These are phyloP conservation scores for Lindgomyces ingoldianus DNA, from an alignment of 495 filamentous ascomycete species.

Conservation along the genomic window DNA sequence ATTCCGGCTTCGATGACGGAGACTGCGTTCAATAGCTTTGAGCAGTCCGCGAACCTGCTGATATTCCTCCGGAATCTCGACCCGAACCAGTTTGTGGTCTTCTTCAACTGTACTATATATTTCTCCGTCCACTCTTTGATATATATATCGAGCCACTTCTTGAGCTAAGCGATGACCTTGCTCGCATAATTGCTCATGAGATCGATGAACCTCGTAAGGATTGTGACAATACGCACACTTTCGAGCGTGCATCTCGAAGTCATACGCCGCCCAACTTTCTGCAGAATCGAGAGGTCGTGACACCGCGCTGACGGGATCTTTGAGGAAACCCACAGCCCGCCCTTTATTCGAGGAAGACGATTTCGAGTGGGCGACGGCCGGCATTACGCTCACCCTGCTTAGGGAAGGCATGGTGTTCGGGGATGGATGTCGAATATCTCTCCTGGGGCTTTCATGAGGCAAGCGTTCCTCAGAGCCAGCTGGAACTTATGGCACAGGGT, in stretches of 20 bases:
- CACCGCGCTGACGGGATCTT: no score
- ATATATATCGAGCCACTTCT: constrained; percentile 40
- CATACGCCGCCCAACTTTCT: constrained; percentile 42
- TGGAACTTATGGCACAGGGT: no score
- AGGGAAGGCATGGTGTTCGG: no score
- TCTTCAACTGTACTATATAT: background rate
- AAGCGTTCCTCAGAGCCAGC: no score
- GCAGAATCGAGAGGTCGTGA: constrained; percentile 26
- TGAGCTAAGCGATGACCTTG: constrained; percentile 36
- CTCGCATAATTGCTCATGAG: constrained; percentile 33
- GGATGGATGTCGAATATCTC: no score
- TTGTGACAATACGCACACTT: constrained; percentile 38
- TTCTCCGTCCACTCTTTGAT: constrained; percentile 28
- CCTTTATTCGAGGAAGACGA: no score
- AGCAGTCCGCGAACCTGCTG: background rate
- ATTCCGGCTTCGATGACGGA: background rate
- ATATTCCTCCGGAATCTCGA: background rate
- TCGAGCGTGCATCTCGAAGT: constrained; percentile 41
- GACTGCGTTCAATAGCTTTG: background rate
- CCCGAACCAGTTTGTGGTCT: no score
- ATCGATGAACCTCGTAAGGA: constrained; percentile 33
- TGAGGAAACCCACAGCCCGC: no score
- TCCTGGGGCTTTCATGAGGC: no score
- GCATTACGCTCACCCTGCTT: no score
- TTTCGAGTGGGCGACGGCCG: no score